A percentile compares a stretch with the other conserved stretches of the same genome.
Conservation (phyloP, 1,139 yeast species). For the Yamadazyma atmosphaerica region DNA sequence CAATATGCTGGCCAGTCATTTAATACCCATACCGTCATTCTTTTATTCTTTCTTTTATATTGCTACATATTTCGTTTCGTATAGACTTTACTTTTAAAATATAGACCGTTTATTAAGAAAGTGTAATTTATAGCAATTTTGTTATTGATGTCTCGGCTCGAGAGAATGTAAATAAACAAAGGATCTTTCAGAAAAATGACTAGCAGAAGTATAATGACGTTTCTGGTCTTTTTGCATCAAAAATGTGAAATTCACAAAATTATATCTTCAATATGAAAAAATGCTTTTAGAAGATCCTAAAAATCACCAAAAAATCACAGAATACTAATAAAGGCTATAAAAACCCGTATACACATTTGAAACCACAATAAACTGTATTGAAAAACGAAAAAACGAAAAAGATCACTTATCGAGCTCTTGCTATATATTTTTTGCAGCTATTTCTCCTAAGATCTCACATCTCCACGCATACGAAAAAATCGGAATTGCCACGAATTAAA, state of each 20-base stretch:
- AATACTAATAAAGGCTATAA: background rate
- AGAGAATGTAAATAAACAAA: no score
- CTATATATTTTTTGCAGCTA: constrained; percentile 2
- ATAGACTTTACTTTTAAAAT: constrained; percentile 1
- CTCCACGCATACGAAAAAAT: no score
- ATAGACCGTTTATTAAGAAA: background rate
- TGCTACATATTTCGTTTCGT: constrained; percentile 2
- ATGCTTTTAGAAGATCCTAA: background rate
- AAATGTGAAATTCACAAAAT: background rate
- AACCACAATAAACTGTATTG: background rate
- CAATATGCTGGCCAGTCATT: background rate
- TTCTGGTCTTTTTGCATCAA: background rate
- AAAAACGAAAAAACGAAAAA: background rate
- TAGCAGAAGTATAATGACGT: background rate
- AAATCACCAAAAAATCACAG: background rate
- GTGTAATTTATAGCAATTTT: background rate
- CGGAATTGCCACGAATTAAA: no score
- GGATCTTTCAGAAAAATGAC: no score
- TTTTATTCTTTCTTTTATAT: background rate
- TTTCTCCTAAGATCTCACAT: background rate
- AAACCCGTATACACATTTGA: background rate
- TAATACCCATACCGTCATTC: no score
- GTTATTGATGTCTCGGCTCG: no score
- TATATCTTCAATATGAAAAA: background rate
- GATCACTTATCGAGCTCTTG: background rate